phyloP scores from a whole-genome alignment of 2,329 filamentous ascomycete genomes.

The Incumbomyces delicatus region DNA sequence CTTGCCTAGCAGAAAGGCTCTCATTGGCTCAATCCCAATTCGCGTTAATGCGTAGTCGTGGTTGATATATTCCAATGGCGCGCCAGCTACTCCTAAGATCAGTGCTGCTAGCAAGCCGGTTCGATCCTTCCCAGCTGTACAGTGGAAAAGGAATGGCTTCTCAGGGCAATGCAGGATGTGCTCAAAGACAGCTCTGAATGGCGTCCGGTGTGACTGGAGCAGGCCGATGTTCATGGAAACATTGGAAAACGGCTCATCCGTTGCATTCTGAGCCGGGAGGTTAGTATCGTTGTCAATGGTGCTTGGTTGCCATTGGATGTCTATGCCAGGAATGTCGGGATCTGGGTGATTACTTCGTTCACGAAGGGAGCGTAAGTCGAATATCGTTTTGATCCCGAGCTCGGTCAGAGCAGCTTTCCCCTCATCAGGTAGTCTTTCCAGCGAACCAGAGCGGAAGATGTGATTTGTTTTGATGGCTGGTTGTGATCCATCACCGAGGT shows the following conservation, averaged over 20 bases:
- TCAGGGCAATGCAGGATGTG: slow-evolving; percentile 42
- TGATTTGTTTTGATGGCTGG: not conserved
- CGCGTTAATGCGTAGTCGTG: slow-evolving; percentile 59
- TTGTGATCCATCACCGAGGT: not conserved
- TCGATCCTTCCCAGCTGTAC: slow-evolving; percentile 66
- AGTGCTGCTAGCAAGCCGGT: slow-evolving; percentile 61
- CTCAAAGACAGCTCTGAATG: slow-evolving; percentile 48
- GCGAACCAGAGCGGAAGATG: slow-evolving; percentile 60
- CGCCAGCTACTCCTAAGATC: slow-evolving; percentile 53
- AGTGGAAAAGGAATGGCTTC: slow-evolving; percentile 55
- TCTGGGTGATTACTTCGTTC: slow-evolving; percentile 35
- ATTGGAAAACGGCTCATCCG: slow-evolving; percentile 24
- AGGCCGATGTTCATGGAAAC: slow-evolving; percentile 51
- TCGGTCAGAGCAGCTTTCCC: slow-evolving; percentile 43
- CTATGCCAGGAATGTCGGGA: slow-evolving; percentile 45
- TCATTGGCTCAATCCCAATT: slow-evolving; percentile 38
- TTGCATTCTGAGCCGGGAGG: slow-evolving; percentile 22
- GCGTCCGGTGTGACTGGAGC: slow-evolving; percentile 49
- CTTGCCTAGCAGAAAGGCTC: not conserved
- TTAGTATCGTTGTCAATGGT: not conserved
- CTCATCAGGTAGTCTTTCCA: slow-evolving; percentile 44
- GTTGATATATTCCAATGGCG: slow-evolving; percentile 48
- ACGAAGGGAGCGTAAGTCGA: slow-evolving; percentile 55
- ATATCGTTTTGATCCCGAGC: slow-evolving; percentile 54
- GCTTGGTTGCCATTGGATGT: slow-evolving; percentile 53